Percentiles rank a stretch among this genome's conserved stretches.
phyloP scores from a whole-genome alignment of 148 eudicot species.

The Rhododendron kiyosumense region DNA sequence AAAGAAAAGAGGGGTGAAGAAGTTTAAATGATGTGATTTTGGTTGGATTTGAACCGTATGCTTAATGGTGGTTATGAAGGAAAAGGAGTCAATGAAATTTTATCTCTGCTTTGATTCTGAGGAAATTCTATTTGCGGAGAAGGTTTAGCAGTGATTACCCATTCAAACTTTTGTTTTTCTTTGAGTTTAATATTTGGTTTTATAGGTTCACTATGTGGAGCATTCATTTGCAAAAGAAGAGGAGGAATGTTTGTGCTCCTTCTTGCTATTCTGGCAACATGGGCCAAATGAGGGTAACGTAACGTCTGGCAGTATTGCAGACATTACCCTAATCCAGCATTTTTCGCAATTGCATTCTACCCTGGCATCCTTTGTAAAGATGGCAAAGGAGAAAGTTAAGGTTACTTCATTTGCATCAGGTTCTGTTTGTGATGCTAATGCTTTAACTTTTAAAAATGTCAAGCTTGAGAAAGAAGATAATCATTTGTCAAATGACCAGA shows the following conservation, averaged over 20 bases:
- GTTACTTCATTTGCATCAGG: constrained; percentile 3
- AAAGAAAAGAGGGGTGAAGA: not conserved
- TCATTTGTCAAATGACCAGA: not conserved
- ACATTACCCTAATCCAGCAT: constrained; percentile 28
- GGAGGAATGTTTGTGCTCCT: constrained; percentile 49
- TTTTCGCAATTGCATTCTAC: constrained; percentile 22
- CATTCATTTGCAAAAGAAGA: constrained; percentile 33
- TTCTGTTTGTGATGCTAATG: not conserved
- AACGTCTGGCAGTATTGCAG: constrained; percentile 23
- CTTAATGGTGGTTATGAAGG: not conserved
- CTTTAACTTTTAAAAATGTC: not conserved
- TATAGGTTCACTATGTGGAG: constrained; percentile 33
- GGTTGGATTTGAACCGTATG: not conserved
- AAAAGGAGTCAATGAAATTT: too few species aligned
- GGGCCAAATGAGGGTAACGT: constrained; percentile 42
- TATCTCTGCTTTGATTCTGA: not conserved
- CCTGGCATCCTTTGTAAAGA: constrained; percentile 31
- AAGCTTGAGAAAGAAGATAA: not conserved
- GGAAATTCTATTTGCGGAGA: not conserved
- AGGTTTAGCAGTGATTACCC: not conserved
- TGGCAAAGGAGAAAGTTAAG: constrained; percentile 36
- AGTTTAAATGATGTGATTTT: not conserved
- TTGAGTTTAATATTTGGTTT: not conserved
- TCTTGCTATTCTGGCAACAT: constrained; percentile 51
- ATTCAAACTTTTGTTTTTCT: not conserved